These are phyloP conservation scores for Termitomyces titanicus DNA, from an alignment of 768 basidiomycete genomes.

Conservation along the genomic window DNA sequence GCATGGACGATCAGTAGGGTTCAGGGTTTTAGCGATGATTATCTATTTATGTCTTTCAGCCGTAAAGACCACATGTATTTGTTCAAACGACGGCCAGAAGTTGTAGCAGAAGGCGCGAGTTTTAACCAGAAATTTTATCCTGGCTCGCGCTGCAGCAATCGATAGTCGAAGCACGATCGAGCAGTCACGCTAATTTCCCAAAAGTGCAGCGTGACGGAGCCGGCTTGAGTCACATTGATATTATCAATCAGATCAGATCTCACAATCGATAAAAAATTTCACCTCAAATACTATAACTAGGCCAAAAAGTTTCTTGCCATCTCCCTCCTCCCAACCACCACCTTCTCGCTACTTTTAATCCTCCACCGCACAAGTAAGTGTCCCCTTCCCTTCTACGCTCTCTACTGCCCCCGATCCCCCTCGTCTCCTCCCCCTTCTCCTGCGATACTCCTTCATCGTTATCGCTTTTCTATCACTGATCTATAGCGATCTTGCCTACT, in stretches of 20 bases:
- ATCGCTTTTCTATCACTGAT: slow-evolving; percentile 10
- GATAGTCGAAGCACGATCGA: background rate
- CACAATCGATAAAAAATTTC: slow-evolving; percentile 59
- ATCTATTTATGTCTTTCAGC: slow-evolving; percentile 10
- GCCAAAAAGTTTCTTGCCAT: slow-evolving; percentile 43
- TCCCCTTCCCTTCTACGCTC: slow-evolving; percentile 11
- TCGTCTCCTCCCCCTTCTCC: slow-evolving; percentile 21
- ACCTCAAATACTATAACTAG: slow-evolving; percentile 55
- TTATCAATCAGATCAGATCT: slow-evolving; percentile 57
- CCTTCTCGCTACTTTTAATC: slow-evolving; percentile 34
- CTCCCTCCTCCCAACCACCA: slow-evolving; percentile 47
- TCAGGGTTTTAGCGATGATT: slow-evolving; percentile 8
- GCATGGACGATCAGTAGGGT: slow-evolving; percentile 24
- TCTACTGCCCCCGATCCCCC: slow-evolving; percentile 7
- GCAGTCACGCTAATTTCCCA: background rate
- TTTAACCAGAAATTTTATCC: slow-evolving; percentile 2
- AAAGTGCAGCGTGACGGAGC: slow-evolving; percentile 13
- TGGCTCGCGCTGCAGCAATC: background rate
- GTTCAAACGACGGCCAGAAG: background rate
- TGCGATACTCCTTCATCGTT: slow-evolving; percentile 9
- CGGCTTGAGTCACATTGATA: slow-evolving; percentile 39
- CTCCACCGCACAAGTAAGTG: slow-evolving; percentile 35
- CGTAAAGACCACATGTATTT: slow-evolving; percentile 3
- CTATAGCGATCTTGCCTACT: slow-evolving; percentile 24
- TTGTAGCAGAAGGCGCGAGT: slow-evolving; percentile 7